phyloP scores from a whole-genome alignment of 805 yeast species.

The Babjeviella inositovora region DNA sequence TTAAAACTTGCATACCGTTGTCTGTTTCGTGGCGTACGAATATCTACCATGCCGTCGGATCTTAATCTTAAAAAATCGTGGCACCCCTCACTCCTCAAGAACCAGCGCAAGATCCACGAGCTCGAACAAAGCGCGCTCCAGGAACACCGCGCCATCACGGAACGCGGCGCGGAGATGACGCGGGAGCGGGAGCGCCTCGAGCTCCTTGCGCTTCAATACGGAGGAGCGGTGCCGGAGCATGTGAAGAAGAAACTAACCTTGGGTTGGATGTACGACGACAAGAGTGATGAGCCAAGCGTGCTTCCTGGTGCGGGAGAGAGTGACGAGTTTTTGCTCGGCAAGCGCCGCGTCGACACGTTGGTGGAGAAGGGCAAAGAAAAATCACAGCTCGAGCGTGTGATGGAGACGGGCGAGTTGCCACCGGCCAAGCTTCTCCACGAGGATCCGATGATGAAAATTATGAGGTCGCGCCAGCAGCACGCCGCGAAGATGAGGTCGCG shows the following conservation, averaged over 20 bases:
- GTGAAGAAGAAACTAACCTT: conserved; percentile 22
- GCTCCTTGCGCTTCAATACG: conserved; percentile 27
- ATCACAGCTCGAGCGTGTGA: too few species aligned
- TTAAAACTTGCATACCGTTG: too few species aligned
- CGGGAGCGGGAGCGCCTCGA: conserved; percentile 47
- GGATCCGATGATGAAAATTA: conserved; percentile 35
- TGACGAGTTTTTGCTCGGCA: conserved; percentile 42
- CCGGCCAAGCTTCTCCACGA: conserved; percentile 7
- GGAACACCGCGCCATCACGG: conserved; percentile 51
- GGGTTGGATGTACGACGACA: conserved; percentile 77
- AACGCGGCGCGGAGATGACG: conserved; percentile 45
- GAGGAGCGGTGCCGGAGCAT: conserved; percentile 15
- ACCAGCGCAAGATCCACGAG: conserved; percentile 75
- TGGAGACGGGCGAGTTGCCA: not conserved
- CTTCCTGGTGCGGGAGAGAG: conserved; percentile 15
- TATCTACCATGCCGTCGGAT: too few species aligned
- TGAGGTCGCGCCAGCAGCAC: too few species aligned
- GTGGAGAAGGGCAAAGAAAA: conserved; percentile 9
- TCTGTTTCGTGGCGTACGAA: too few species aligned
- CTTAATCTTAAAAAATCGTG: conserved; percentile 86
- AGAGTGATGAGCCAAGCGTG: conserved; percentile 6
- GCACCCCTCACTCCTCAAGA: conserved; percentile 83
- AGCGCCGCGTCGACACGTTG: conserved; percentile 8
- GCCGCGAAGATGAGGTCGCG: too few species aligned
- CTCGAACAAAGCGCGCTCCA: conserved; percentile 61